Evolutionary conservation across 2,329 filamentous ascomycete species (phyloP), one percentile per base, ranked within the genome.

Genomic region (Beauveria asiatica): DNA sequence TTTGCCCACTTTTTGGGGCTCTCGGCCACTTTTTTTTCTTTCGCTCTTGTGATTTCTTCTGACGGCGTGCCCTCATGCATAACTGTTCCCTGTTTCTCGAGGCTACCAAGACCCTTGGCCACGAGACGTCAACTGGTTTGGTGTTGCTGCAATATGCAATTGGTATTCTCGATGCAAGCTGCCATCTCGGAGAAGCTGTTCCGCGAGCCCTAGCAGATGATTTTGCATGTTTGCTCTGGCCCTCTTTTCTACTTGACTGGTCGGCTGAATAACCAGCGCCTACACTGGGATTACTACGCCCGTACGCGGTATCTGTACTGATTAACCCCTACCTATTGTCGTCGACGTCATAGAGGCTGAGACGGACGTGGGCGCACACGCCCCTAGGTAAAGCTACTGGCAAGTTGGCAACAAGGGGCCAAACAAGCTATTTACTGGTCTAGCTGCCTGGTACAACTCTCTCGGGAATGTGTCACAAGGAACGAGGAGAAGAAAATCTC

Each of bases 271-370:
- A 37, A 37, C 33, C 30, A 37, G 44, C 44, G 21, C 23, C 23
- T 13, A 46, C 44, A 23, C 21, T 21, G 21, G 11, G 44, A 25
- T 25, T 23, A 16, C 44, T 7, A 25, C 9, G 19, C n/a, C 23
- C 21, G 6, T 25, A 23, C 3, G 44, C 44, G 21, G 21, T n/a
- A 21, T 21, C 10, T 9, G 17, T 21, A 21, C 19, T 45, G 11
- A 21, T 30, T 11, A 30, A 49, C 19, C 46, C 46, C 16, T 21
- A 23, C 6, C 21, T 8, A 49, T 13, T 11, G 46, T 55, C 52
- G 21, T 45, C 52, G 39, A 55, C 52, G 52, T 55, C 52, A 55
- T 55, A n/a, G 52, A 45, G 52, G 41, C 52, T 55, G 41, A 45
- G 39, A 4, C 17, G n/a, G 23, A 37, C 21, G 5, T 41, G 25